A percentile compares a stretch with the other conserved stretches of the same genome.
Evolutionary conservation across 495 filamentous ascomycete species (phyloP).

Genomic region (Aspergillus ostianus): DNA sequence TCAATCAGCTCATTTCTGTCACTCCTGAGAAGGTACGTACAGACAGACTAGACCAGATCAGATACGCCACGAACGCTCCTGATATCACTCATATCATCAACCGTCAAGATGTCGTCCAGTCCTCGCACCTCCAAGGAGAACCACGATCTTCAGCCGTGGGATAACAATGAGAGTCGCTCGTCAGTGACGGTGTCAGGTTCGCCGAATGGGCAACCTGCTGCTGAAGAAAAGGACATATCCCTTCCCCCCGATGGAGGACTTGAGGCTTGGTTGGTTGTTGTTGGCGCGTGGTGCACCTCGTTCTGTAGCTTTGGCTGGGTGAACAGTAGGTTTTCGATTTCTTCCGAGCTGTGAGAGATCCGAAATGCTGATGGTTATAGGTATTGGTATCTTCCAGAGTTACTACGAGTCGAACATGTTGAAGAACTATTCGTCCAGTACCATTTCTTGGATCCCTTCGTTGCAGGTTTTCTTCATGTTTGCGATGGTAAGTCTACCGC

Average conservation of each 20-base stretch:
- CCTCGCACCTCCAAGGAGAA: not conserved
- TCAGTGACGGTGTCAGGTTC: not conserved
- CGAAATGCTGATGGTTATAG: slow-evolving; percentile 3
- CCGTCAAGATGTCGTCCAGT: not conserved
- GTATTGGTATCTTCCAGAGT: slow-evolving; percentile 32
- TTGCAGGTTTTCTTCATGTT: slow-evolving; percentile 38
- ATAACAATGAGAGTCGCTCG: not conserved
- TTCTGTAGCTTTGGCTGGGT: slow-evolving; percentile 47
- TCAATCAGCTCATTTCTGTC: not conserved
- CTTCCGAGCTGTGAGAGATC: not conserved
- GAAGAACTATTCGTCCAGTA: slow-evolving; percentile 24
- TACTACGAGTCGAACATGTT: slow-evolving; percentile 32
- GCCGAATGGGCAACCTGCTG: not conserved
- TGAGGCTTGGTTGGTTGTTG: slow-evolving; percentile 40
- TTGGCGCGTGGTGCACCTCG: slow-evolving; percentile 36
- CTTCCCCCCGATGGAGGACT: slow-evolving; percentile 37
- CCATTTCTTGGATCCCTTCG: slow-evolving; percentile 47
- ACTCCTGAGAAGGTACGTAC: not conserved
- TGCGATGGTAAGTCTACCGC: slow-evolving; percentile 16
- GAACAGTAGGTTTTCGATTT: slow-evolving; percentile 30
- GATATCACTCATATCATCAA: not conserved
- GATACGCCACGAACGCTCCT: not conserved
- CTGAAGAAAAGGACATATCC: not conserved
- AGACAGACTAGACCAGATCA: not conserved
- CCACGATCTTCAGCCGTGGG: not conserved